Percentiles rank a stretch among this genome's conserved stretches.
phyloP scores from a whole-genome alignment of 2,329 filamentous ascomycete genomes.

The Periconia digitata region DNA sequence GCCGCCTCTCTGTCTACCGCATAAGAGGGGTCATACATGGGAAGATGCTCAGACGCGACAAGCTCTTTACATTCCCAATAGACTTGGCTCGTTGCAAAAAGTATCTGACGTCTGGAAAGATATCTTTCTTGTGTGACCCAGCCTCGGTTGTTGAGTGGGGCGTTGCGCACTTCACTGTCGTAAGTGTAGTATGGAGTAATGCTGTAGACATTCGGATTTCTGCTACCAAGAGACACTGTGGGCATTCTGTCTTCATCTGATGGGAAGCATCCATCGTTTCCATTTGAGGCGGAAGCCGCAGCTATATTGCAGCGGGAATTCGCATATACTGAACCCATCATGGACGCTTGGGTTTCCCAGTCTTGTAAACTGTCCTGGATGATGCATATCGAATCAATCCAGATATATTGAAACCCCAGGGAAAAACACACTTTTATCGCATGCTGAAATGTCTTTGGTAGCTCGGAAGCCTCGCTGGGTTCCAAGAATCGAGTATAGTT shows the following conservation, averaged over 20 bases:
- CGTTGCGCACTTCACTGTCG: not conserved
- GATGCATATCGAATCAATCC: constrained; percentile 1
- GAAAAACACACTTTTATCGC: not conserved
- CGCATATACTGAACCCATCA: not conserved
- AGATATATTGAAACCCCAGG: not conserved
- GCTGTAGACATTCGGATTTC: not conserved
- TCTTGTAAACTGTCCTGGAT: not conserved
- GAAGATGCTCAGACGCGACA: not conserved
- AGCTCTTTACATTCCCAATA: not conserved
- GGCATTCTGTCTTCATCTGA: not conserved
- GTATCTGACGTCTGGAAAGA: not conserved
- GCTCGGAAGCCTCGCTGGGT: too few relatives aligned
- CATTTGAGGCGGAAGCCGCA: not conserved
- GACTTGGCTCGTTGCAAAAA: not conserved
- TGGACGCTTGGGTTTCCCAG: not conserved
- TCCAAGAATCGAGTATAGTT: not conserved
- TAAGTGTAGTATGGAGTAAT: not conserved
- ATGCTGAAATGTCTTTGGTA: not conserved
- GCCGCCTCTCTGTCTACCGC: not conserved
- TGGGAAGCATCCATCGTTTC: not conserved
- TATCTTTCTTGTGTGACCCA: not conserved
- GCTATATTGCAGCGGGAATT: not conserved
- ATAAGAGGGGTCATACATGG: not conserved
- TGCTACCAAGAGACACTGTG: not conserved
- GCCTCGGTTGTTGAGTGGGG: not conserved